These are phyloP conservation scores for Yamadazyma conglobata DNA, from an alignment of 1,139 yeast genomes.

Conservation along the genomic window DNA sequence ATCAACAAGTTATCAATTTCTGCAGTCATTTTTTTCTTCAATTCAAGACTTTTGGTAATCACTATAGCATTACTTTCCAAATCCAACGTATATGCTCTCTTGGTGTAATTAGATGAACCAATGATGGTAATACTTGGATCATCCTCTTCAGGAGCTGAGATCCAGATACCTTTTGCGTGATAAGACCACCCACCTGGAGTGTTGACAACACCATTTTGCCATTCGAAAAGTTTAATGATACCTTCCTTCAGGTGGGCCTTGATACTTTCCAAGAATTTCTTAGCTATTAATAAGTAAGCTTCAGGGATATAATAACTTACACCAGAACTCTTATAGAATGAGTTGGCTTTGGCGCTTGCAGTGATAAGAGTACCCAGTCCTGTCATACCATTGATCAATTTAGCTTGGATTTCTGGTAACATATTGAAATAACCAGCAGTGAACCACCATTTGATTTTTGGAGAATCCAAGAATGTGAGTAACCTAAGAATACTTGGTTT, in stretches of 20 bases:
- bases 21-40: slow-evolving; percentile 53
- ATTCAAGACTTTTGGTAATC: slow-evolving; percentile 61
- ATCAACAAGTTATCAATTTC: slow-evolving; percentile 64
- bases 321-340: slow-evolving; percentile 84
- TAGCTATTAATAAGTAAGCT: slow-evolving; percentile 79
- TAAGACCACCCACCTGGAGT: slow-evolving; percentile 91
- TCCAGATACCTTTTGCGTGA: slow-evolving; percentile 98
- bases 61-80: slow-evolving; percentile 83
- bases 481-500: slow-evolving; percentile 64
- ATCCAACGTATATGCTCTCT: slow-evolving; percentile 83
- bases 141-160: slow-evolving; percentile 54
- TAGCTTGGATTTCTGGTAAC: slow-evolving; percentile 68
- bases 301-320: slow-evolving; percentile 79
- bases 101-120: slow-evolving; percentile 92
- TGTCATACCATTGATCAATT: slow-evolving; percentile 58
- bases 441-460: slow-evolving; percentile 70
- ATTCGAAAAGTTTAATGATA: slow-evolving; percentile 63
- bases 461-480: slow-evolving; percentile 55
- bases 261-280: slow-evolving; percentile 60
- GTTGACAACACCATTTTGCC: slow-evolving; percentile 85
- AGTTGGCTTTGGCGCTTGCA: slow-evolving; percentile 91
- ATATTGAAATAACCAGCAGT: slow-evolving; percentile 98
- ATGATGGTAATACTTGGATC: slow-evolving; percentile 73
- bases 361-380: slow-evolving; percentile 68
- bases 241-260: slow-evolving; percentile 40